Evolutionary conservation across 2,329 filamentous ascomycete genomes (phyloP).

Genomic region (Gremmenia infestans): DNA sequence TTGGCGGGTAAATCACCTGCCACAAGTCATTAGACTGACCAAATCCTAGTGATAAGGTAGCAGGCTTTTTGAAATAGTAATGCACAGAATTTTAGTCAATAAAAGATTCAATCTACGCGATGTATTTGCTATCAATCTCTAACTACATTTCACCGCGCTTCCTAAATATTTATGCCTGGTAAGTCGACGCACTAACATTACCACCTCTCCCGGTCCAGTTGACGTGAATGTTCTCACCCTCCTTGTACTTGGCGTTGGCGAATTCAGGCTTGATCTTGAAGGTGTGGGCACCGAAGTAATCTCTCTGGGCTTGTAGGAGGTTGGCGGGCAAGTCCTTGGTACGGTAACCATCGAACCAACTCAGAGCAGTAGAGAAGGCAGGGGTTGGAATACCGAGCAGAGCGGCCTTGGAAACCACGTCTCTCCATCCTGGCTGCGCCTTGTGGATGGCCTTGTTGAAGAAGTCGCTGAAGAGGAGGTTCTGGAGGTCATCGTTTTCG

Average conservation of each 20-base stretch:
- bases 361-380: constrained; percentile 92
- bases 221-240: constrained; percentile 88
- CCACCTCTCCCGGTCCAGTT: constrained; percentile 99
- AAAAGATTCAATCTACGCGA: neutral
- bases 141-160: constrained; percentile 7
- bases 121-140: constrained; percentile 6
- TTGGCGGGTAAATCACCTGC: no score
- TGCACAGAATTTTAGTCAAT: neutral
- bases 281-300: constrained; percentile 97
- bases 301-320: constrained; percentile 96
- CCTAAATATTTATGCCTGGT: constrained; percentile 68
- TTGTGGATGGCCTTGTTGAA: constrained; percentile 99
- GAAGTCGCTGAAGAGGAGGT: constrained; percentile 97
- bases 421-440: constrained; percentile 88
- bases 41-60: no score
- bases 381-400: constrained; percentile 94
- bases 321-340: constrained; percentile 97
- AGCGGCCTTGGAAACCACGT: constrained; percentile 85
- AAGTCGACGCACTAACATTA: constrained; percentile 94
- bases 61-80: no score
- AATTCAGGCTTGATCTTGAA: constrained; percentile 81
- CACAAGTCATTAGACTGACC: no score
- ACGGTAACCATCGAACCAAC: constrained; percentile 98
- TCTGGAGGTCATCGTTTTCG: constrained; percentile 89
- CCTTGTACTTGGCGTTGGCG: constrained; percentile 74